phyloP scores from a whole-genome alignment of 2,329 filamentous ascomycete species.

The Fusarium setosum region DNA sequence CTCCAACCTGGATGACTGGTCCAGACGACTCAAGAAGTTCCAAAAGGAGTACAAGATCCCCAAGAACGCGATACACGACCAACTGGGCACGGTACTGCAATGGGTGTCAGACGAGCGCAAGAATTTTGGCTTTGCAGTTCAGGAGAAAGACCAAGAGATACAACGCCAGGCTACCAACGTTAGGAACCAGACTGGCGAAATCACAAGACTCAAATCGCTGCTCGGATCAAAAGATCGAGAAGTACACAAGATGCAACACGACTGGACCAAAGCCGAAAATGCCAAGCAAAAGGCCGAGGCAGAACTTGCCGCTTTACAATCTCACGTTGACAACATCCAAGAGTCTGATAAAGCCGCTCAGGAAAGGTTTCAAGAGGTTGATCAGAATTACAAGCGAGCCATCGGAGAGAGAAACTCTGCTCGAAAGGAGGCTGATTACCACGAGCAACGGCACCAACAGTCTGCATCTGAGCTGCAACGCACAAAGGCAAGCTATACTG shows the following conservation, averaged over 20 bases:
- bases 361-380: neutral
- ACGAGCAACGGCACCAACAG: neutral
- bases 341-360: neutral
- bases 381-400: neutral
- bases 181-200: neutral
- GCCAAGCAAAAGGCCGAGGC: neutral
- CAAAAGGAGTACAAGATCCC: conserved; percentile 9
- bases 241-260: neutral
- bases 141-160: neutral
- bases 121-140: neutral
- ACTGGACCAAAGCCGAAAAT: conserved; percentile 4
- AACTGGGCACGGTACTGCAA: neutral
- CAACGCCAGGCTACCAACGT: neutral
- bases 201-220: neutral
- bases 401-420: neutral
- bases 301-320: neutral
- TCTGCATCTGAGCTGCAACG: neutral
- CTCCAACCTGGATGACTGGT: neutral
- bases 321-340: neutral
- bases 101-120: neutral
- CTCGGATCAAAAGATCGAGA: neutral
- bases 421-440: neutral
- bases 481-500: neutral
- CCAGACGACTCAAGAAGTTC: neutral
- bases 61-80: neutral